A percentile compares a stretch with the other conserved stretches of the same genome.
These are phyloP conservation scores for Claviceps sp. DNA, from an alignment of 2,329 filamentous ascomycete species.

Conservation along the genomic window DNA sequence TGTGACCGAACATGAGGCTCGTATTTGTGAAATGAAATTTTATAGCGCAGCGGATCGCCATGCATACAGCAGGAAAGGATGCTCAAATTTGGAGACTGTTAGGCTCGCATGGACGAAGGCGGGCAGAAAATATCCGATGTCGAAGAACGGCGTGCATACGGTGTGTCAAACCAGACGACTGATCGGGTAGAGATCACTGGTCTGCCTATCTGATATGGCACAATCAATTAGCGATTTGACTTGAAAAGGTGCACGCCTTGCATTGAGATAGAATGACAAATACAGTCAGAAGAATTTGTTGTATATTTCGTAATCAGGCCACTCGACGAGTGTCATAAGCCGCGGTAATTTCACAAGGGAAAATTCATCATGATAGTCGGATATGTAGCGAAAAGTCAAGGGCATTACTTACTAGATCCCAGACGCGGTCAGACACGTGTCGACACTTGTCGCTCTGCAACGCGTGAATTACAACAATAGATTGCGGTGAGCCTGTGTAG, in stretches of 20 bases:
- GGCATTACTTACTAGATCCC: not conserved
- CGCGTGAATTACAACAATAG: not conserved
- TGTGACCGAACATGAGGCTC: not conserved
- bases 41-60: not conserved
- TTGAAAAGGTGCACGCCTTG: not conserved
- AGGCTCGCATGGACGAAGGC: not conserved
- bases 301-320: conserved; percentile 3
- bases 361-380: conserved; percentile 3
- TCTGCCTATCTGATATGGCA: not conserved
- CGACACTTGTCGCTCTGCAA: not conserved
- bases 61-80: not conserved
- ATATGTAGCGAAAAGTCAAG: not conserved
- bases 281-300: conserved; percentile 1
- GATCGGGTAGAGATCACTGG: not conserved
- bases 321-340: conserved; percentile 4
- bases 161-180: not conserved
- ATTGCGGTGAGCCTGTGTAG: too few relatives aligned
- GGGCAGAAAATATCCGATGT: not conserved
- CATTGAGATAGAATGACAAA: not conserved
- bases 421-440: not conserved
- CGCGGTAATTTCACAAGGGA: conserved; percentile 5
- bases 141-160: not conserved
- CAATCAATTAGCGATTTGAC: not conserved
- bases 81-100: not conserved
- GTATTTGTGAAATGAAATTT: not conserved